phyloP scores from a whole-genome alignment of 192 early-diverging fungal species.

The Backusella macrospora region DNA sequence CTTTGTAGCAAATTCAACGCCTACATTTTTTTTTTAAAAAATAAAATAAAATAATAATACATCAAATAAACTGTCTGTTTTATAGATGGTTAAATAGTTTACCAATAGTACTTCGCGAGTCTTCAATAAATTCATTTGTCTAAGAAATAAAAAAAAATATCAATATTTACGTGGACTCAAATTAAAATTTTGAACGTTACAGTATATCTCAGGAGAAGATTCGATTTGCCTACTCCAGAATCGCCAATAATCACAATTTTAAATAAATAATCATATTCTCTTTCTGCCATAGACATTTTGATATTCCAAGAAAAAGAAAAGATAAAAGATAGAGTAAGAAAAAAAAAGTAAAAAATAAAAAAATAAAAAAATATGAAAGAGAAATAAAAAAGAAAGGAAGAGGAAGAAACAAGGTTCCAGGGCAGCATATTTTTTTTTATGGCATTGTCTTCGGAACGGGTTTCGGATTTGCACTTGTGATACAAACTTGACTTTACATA shows the following conservation, averaged over 20 bases:
- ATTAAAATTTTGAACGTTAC: conserved; percentile 17
- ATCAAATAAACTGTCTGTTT: no score
- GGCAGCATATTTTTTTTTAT: background rate
- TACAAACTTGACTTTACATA: background rate
- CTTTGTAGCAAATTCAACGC: conserved; percentile 19
- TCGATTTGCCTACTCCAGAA: conserved; percentile 57
- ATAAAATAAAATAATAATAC: no score
- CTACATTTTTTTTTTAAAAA: background rate
- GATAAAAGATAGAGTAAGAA: background rate
- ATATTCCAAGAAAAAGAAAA: background rate
- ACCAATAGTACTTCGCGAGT: conserved; percentile 53
- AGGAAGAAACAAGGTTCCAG: background rate
- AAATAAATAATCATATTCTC: conserved; percentile 60
- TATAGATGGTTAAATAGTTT: background rate
- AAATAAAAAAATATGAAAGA: background rate
- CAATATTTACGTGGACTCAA: background rate
- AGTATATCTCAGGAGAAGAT: conserved; percentile 53
- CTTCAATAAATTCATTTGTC: conserved; percentile 54
- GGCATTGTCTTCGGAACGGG: background rate
- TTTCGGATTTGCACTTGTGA: conserved; percentile 5
- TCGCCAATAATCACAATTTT: conserved; percentile 74
- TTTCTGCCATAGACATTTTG: conserved; percentile 40
- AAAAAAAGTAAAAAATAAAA: conserved; percentile 1
- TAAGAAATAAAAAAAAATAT: conserved; percentile 6
- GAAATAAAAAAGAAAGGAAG: background rate